Percentiles rank a stretch among this genome's conserved stretches.
Evolutionary conservation across 306 rosid genomes (phyloP).

Genomic region (Cyclanthera cordifolia): DNA sequence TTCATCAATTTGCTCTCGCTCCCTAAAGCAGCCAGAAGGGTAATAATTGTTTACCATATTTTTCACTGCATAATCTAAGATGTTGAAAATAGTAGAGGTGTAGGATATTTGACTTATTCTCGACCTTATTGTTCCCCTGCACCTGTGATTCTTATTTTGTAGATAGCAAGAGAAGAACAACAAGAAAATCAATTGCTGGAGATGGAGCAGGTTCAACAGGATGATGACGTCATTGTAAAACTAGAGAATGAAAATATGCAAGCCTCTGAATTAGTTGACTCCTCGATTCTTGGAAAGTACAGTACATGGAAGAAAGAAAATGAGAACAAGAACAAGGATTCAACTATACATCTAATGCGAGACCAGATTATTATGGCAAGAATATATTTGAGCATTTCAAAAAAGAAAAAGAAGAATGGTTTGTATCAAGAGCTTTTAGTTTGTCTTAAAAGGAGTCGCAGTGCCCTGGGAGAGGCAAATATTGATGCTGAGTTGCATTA

Average conservation of each 20-base stretch:
- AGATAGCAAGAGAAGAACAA: conserved; percentile 55
- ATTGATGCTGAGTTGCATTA: conserved; percentile 56
- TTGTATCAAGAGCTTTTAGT: conserved; percentile 45
- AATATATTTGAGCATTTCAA: conserved; percentile 70
- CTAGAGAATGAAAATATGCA: conserved; percentile 72
- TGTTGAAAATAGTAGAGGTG: background rate
- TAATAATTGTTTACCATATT: conserved; percentile 33
- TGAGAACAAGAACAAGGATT: conserved; percentile 61
- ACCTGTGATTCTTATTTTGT: conserved; percentile 22
- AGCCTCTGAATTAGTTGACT: conserved; percentile 65
- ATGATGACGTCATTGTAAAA: conserved; percentile 41
- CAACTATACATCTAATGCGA: conserved; percentile 68
- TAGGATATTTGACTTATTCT: background rate
- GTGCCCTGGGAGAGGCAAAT: conserved; percentile 59
- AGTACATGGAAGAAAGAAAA: conserved; percentile 87
- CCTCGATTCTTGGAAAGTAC: conserved; percentile 73
- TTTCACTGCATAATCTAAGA: background rate
- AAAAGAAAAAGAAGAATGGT: conserved; percentile 45
- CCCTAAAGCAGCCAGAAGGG: conserved; percentile 49
- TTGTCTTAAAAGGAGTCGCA: conserved; percentile 53
- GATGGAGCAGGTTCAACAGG: conserved; percentile 40
- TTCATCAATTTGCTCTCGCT: conserved; percentile 28
- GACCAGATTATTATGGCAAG: conserved; percentile 91
- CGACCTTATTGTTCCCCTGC: conserved; percentile 8
- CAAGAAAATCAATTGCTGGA: conserved; percentile 47